Base-by-base conservation (phyloP, 164 flowering plant species). In the Pachysandra terminalis region DNA sequence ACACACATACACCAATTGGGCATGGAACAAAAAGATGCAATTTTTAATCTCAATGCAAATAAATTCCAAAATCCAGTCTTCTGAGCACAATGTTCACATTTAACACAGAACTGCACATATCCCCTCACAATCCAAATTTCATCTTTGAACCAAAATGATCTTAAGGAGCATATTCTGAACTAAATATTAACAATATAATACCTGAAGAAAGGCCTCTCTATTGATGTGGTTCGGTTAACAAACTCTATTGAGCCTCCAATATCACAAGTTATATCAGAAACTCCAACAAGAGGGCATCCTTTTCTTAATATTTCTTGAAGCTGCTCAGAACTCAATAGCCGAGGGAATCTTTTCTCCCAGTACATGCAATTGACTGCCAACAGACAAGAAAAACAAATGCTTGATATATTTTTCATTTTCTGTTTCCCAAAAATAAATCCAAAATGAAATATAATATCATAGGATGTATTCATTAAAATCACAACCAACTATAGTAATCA, bases 311-410 rank as follows among this genome's bases (percentile, higher is more conserved):
- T 67, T 55, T 84, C 89, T 76, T 82, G 89, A 67, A 96, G 75
- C 78, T 93, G 98, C 77, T 80, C 55, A 19, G 75, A 83, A 74
- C 80, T 93, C 84, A 96, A 78, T 76, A 96, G 78, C 52, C 83
- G 85, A 56, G 99, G 98, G 77, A 87, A 96, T 71, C 99, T 85
- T 80, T 73, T 82, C 81, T 96, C 99, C 99, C 99, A 96, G 64
- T 96, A 96, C 87, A 96, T 91, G 83, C 98, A 93, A 77, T 96
- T 96, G 19, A 96, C 99, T 95, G 88, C 70, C 71, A 56, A 61
- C 61, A 56, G 68, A 23, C 19, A 63, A 54, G 71, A 28, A 35
- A 21, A 32, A n/a, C n/a, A 19, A 71, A 63, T n/a, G 53, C 19
- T 64, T 52, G 22, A 64, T 64, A 3, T 19, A 45, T 15, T 5